Conservation (phyloP, 2,329 filamentous ascomycete species). For the Pseudopyricularia cyperi region DNA sequence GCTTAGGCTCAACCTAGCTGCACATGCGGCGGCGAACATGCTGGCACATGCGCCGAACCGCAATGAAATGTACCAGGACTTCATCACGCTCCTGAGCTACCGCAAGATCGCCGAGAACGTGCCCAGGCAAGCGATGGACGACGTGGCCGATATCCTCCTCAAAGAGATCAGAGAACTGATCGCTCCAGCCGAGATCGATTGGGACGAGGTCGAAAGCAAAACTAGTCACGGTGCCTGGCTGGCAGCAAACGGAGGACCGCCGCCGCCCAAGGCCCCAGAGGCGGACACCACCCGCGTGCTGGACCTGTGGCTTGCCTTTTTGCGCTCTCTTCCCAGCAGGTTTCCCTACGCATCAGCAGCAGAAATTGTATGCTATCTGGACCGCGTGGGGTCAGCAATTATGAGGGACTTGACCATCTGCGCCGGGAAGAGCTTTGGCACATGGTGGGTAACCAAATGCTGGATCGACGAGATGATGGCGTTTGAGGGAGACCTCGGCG, state of each 20-base stretch:
- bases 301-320: slow-evolving; percentile 65
- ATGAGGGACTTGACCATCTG: slow-evolving; percentile 71
- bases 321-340: slow-evolving; percentile 52
- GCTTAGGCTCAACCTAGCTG: slow-evolving; percentile 81
- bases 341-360: slow-evolving; percentile 64
- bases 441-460: slow-evolving; percentile 91
- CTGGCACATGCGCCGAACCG: slow-evolving; percentile 79
- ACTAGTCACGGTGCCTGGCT: slow-evolving; percentile 48
- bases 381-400: slow-evolving; percentile 61
- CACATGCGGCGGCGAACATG: slow-evolving; percentile 88
- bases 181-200: slow-evolving; percentile 52
- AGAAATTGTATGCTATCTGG: slow-evolving; percentile 65
- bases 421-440: slow-evolving; percentile 70
- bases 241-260: slow-evolving; percentile 29
- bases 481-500: slow-evolving; percentile 81
- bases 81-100: slow-evolving; percentile 54
- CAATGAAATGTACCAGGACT: slow-evolving; percentile 92
- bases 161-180: slow-evolving; percentile 58
- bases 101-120: slow-evolving; percentile 52
- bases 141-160: slow-evolving; percentile 48
- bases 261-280: slow-evolving; percentile 22
- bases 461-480: slow-evolving; percentile 91
- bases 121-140: slow-evolving; percentile 51
- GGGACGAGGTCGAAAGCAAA: slow-evolving; percentile 46
- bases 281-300: slow-evolving; percentile 48